Base-by-base conservation (phyloP, 1,284 basidiomycete genomes). In the Cryptococcus maquisensis region DNA sequence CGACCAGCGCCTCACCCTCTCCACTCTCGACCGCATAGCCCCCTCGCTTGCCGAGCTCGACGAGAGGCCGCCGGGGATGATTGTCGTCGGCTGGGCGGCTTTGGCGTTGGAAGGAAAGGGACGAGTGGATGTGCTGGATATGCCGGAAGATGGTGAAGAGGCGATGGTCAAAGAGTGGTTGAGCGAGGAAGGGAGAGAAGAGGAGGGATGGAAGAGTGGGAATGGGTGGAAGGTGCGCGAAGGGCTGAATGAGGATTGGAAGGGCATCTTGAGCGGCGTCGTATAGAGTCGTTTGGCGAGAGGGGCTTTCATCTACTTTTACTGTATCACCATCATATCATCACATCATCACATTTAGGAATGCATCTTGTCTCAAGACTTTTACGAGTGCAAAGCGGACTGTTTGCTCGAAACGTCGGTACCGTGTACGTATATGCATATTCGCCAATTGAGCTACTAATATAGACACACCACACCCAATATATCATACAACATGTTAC, bases 51-150 rank as follows among this genome's bases (percentile, higher is more conserved):
- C 87, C 56, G 77, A 80, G 6, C 90, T 90, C 4, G 89, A 93
- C 64, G 92, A 97, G 72, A 78, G 94, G 24, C 93, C 94, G 5
- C 95, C 95, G 0, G 94, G 92, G 2, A 94, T 98, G 88, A 87
- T 98, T 68, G 81, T 97, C 23, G 82, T 98, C 57, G 94, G 95
- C 0, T 98, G 94, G 94, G 82, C 86, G 5, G 80, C 78, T 13
- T 64, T 83, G 23, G 77, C 78, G 23, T 68, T 83, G 35, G 78
- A 80, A 40, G 81, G 81, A 0, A 63, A 74, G 47, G 82, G 82
- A 2, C 77, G 79, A 37, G 75, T 81, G 40, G 74, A 72, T 42
- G 75, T 83, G 5, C 68, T 82, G 39, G 80, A 82, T 56, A 74
- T 76, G 49, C 73, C 57, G 12, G 69, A 67, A 15, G 61, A 59